Percentiles rank a stretch among this genome's conserved stretches.
phyloP scores from a whole-genome alignment of 2,329 filamentous ascomycete species.

The Colletotrichum liriopes region DNA sequence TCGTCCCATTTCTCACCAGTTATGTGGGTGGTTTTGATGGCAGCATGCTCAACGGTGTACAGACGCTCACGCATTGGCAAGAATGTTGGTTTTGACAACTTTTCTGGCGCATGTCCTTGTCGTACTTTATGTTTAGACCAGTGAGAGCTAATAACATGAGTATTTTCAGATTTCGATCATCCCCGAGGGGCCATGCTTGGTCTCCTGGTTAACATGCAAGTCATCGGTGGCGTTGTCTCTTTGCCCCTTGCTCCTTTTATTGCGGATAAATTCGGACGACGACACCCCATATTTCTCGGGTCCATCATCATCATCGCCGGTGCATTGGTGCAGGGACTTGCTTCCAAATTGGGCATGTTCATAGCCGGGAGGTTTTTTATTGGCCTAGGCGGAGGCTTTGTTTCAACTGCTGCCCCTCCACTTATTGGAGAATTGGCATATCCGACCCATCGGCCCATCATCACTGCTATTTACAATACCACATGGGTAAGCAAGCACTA shows the following conservation, averaged over 20 bases:
- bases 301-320: slow-evolving; percentile 50
- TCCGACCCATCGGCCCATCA: slow-evolving; percentile 52
- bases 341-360: slow-evolving; percentile 48
- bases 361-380: slow-evolving; percentile 51
- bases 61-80: slow-evolving; percentile 52
- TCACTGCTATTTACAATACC: slow-evolving; percentile 53
- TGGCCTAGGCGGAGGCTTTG: slow-evolving; percentile 50
- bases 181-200: slow-evolving; percentile 54
- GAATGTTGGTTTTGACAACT: neutral
- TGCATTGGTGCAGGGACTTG: slow-evolving; percentile 48
- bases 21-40: slow-evolving; percentile 52
- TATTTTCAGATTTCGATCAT: slow-evolving; percentile 51
- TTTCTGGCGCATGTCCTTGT: too few species aligned
- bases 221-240: slow-evolving; percentile 45
- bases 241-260: slow-evolving; percentile 54
- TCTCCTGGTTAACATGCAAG: slow-evolving; percentile 51
- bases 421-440: slow-evolving; percentile 54
- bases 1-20: slow-evolving; percentile 51
- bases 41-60: slow-evolving; percentile 53
- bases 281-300: slow-evolving; percentile 48
- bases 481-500: slow-evolving; percentile 20
- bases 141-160: too few species aligned
- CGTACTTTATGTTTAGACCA: too few species aligned
- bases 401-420: slow-evolving; percentile 51
- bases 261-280: slow-evolving; percentile 50